These are phyloP conservation scores for Vigna angularis DNA, from an alignment of 306 rosid species.

Conservation along the genomic window DNA sequence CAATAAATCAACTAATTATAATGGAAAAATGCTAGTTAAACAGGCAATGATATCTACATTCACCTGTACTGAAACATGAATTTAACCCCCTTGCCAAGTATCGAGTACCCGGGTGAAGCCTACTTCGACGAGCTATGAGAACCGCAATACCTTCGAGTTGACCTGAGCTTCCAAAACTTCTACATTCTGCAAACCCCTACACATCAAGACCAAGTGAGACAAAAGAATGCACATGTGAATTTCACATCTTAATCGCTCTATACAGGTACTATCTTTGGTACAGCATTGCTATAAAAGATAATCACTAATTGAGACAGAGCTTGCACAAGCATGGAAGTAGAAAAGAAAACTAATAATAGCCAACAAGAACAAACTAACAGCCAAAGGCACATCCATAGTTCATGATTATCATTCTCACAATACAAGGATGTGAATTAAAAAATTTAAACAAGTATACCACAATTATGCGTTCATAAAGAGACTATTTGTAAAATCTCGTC, in stretches of 20 bases:
- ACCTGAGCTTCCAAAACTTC: constrained; percentile 93
- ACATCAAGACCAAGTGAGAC: constrained; percentile 72
- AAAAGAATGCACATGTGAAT: constrained; percentile 42
- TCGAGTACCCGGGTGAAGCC: constrained; percentile 98
- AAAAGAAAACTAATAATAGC: constrained; percentile 18
- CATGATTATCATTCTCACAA: constrained; percentile 3
- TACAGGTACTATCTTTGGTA: constrained; percentile 14
- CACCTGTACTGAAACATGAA: constrained; percentile 98
- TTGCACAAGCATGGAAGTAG: neutral
- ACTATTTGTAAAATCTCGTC: neutral
- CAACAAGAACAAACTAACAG: constrained; percentile 14
- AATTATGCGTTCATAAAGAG: neutral
- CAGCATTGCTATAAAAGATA: constrained; percentile 4
- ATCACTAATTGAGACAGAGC: neutral
- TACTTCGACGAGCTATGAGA: constrained; percentile 92
- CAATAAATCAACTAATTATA: constrained; percentile 5
- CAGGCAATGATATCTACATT: constrained; percentile 30
- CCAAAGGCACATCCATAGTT: constrained; percentile 24
- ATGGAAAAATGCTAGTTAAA: constrained; percentile 37
- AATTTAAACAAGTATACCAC: neutral
- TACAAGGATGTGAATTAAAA: neutral
- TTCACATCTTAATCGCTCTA: constrained; percentile 36
- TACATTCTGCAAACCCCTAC: constrained; percentile 99
- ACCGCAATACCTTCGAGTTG: constrained; percentile 90
- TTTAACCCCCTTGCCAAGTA: constrained; percentile 97